Conservation (phyloP, 2,329 filamentous ascomycete species). For the Pseudogymnoascus sp. region DNA sequence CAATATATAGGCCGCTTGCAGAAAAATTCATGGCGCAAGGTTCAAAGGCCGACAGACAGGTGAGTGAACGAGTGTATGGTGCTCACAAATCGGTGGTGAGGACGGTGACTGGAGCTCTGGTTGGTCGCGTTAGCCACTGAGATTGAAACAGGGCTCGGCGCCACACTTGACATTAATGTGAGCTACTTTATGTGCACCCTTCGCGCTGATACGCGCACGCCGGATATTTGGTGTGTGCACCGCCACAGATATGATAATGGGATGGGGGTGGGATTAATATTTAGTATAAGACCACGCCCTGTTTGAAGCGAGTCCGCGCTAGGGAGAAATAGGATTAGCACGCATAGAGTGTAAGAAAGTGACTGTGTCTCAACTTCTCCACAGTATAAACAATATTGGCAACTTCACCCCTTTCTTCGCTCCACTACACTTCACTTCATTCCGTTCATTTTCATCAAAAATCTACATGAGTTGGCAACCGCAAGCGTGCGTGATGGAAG, state of each 20-base stretch:
- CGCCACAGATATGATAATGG: neutral
- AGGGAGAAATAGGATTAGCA: neutral
- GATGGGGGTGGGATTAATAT: neutral
- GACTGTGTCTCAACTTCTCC: constrained; percentile 1
- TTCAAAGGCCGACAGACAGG: neutral
- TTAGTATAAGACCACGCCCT: neutral
- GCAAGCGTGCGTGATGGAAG: neutral
- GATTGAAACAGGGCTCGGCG: constrained; percentile 1
- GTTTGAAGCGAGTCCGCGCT: neutral
- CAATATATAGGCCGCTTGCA: constrained; percentile 1
- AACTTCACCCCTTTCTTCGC: constrained; percentile 6
- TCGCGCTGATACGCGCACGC: neutral
- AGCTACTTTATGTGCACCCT: neutral
- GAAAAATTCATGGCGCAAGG: neutral
- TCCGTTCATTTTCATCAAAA: constrained; percentile 3
- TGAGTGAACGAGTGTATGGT: constrained; percentile 3
- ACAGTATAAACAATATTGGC: neutral
- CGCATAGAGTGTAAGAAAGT: neutral
- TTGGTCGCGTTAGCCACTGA: constrained; percentile 6
- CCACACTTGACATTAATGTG: neutral
- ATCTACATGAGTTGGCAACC: neutral
- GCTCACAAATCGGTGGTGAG: constrained; percentile 5
- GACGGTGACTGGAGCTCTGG: constrained; percentile 5
- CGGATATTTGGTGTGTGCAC: neutral
- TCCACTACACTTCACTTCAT: constrained; percentile 5